Conservation (phyloP, 1,284 basidiomycete genomes). For the Cutaneotrichosporon spelunceum region DNA sequence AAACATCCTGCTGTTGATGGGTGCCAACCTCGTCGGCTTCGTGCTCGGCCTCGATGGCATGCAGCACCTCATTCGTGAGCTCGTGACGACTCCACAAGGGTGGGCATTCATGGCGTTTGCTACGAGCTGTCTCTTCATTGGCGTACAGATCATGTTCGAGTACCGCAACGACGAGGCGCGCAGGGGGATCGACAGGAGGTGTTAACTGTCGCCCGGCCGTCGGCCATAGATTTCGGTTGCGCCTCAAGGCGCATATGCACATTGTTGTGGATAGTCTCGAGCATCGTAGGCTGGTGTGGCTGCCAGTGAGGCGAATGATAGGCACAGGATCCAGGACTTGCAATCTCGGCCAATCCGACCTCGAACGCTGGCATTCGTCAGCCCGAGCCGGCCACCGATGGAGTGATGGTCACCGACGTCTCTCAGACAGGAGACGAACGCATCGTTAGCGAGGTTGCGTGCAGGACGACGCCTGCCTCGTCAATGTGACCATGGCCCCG, state of each 20-base stretch:
- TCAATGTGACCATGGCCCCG: no score
- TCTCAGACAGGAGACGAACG: no score
- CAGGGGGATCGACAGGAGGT: conserved; percentile 45
- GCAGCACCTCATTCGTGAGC: conserved; percentile 63
- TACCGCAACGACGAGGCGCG: conserved; percentile 60
- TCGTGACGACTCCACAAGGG: conserved; percentile 60
- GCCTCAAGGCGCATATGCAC: not conserved
- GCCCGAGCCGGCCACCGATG: no score
- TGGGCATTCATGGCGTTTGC: conserved; percentile 64
- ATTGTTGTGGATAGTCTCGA: not conserved
- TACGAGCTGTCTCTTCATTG: conserved; percentile 70
- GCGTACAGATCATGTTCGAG: conserved; percentile 90
- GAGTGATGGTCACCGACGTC: no score
- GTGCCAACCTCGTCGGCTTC: conserved; percentile 92
- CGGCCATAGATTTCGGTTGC: not conserved
- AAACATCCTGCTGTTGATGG: conserved; percentile 88
- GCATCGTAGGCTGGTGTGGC: no score
- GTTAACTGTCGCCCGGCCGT: conserved; percentile 22
- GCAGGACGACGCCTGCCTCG: no score
- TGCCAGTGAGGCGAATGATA: no score
- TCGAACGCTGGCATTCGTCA: no score
- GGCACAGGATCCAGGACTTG: not conserved
- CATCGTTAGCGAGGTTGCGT: no score
- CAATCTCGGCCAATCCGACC: no score
- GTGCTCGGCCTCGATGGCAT: conserved; percentile 85